Evolutionary conservation across 2,329 filamentous ascomycete species (phyloP), one percentile per base, ranked within the genome.

Genomic region (Fusarium guadeloupense): DNA sequence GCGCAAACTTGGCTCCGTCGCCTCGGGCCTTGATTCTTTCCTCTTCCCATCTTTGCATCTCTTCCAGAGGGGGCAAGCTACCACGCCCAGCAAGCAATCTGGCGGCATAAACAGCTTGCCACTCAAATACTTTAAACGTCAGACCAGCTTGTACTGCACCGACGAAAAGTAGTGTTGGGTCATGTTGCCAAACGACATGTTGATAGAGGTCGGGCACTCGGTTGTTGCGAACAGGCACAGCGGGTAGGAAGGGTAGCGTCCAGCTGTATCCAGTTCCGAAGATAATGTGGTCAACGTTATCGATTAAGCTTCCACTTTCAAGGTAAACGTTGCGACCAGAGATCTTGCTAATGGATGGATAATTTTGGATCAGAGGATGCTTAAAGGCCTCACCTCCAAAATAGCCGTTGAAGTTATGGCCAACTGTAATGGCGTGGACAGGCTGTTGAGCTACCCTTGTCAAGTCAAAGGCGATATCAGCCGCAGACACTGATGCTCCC

Each of bases 71-170:
- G 1, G 86, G 87, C 7, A 88, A 72, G 2, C 65, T 72, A 0
- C 80, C 80, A 3, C 83, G 77, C 0, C 84, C 84, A 0, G 86
- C 81, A 0, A 89, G 76, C 4, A 87, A 71, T 1, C 86, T 76
- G 2, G 86, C 85, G 0, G 82, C 84, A 2, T 84, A 77, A 0
- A 89, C 85, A 6, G 85, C 85, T 68, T 89, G 86, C 84, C 85
- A 89, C 73, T 89, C 87, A 54, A 88, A 89, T 23, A 89, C 80
- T 68, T 86, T 88, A 75, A 90, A 89, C 0, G 87, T 89, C 26
- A 90, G 72, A 0, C 83, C 83, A 0, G 82, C 81, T 6, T 75
- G 75, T 2, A 81, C 83, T 8, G 85, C 86, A 41, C 85, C 85
- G 9, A 87, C 76, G 66, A 87, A 88, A 4, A 82, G 71, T 9